A percentile compares a stretch with the other conserved stretches of the same genome.
Conservation (phyloP, 495 filamentous ascomycete species). For the Aspergillus sclerotioniger region DNA sequence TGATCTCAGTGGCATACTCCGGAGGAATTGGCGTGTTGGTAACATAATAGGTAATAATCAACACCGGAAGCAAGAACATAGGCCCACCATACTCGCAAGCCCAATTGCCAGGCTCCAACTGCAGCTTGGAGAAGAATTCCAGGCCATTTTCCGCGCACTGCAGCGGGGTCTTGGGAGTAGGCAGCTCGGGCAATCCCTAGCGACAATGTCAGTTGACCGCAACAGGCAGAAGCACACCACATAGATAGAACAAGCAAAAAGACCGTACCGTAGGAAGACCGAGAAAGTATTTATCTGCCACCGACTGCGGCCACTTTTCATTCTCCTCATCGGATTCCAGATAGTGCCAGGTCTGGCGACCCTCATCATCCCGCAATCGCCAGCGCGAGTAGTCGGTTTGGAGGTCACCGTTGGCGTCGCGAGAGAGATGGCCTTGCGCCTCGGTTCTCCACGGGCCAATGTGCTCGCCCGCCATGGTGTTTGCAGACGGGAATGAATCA, state of each 20-base stretch:
- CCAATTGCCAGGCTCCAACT: slow-evolving; percentile 89
- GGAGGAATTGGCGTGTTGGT: slow-evolving; percentile 86
- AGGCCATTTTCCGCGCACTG: slow-evolving; percentile 79
- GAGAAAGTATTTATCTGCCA: slow-evolving; percentile 80
- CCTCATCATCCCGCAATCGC: slow-evolving; percentile 78
- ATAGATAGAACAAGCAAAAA: neutral
- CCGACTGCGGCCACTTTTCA: slow-evolving; percentile 78
- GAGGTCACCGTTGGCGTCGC: slow-evolving; percentile 40
- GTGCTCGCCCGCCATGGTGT: slow-evolving; percentile 19
- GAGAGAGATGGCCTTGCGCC: slow-evolving; percentile 39
- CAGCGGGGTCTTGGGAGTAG: slow-evolving; percentile 68
- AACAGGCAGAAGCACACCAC: slow-evolving; percentile 1
- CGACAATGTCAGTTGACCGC: slow-evolving; percentile 8
- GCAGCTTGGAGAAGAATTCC: slow-evolving; percentile 84
- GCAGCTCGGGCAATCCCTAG: slow-evolving; percentile 70
- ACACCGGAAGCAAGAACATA: slow-evolving; percentile 81
- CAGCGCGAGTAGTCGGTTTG: slow-evolving; percentile 78
- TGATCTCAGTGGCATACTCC: slow-evolving; percentile 83
- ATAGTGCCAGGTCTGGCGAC: slow-evolving; percentile 92
- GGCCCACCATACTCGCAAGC: slow-evolving; percentile 94
- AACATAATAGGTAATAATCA: slow-evolving; percentile 85
- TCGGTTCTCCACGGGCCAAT: slow-evolving; percentile 44
- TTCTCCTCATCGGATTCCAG: slow-evolving; percentile 72
- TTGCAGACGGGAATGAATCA: neutral
- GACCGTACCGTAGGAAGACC: slow-evolving; percentile 62